These are phyloP conservation scores for Medicago arabica DNA, from an alignment of 306 rosid genomes.

Conservation along the genomic window DNA sequence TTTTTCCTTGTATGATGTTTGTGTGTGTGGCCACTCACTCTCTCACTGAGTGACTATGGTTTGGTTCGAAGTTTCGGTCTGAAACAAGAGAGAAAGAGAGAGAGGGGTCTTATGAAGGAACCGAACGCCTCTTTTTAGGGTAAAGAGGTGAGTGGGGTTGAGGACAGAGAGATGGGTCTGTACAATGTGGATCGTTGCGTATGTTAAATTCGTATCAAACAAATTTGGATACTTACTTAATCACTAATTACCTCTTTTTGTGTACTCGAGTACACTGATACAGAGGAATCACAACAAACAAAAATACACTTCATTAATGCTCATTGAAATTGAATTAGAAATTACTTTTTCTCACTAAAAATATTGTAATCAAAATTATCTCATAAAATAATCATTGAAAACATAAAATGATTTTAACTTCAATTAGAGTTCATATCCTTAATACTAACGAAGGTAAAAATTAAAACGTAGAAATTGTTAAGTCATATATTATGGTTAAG, in stretches of 20 bases:
- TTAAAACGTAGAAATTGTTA: no score
- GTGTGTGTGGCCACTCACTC: neutral
- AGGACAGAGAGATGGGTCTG: slow-evolving; percentile 43
- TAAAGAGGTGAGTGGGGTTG: slow-evolving; percentile 42
- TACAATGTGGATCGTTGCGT: slow-evolving; percentile 28
- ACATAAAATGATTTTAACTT: no score
- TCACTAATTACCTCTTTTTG: slow-evolving; percentile 23
- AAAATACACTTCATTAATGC: no score
- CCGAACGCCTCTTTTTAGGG: slow-evolving; percentile 67
- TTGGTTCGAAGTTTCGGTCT: slow-evolving; percentile 38
- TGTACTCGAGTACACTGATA: neutral
- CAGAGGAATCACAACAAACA: no score
- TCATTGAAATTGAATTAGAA: no score
- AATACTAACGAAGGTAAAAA: no score
- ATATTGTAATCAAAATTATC: no score
- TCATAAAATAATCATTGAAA: no score
- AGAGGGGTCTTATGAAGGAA: slow-evolving; percentile 74
- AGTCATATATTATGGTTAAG: no score
- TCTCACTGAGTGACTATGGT: neutral
- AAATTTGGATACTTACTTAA: no score
- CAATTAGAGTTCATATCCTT: no score
- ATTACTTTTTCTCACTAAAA: no score
- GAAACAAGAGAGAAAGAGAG: slow-evolving; percentile 46
- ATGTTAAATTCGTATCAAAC: slow-evolving; percentile 13
- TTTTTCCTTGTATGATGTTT: neutral